Evolutionary conservation across 371 early-diverging fungal species (phyloP).

Genomic region (Zychaea mexicana): DNA sequence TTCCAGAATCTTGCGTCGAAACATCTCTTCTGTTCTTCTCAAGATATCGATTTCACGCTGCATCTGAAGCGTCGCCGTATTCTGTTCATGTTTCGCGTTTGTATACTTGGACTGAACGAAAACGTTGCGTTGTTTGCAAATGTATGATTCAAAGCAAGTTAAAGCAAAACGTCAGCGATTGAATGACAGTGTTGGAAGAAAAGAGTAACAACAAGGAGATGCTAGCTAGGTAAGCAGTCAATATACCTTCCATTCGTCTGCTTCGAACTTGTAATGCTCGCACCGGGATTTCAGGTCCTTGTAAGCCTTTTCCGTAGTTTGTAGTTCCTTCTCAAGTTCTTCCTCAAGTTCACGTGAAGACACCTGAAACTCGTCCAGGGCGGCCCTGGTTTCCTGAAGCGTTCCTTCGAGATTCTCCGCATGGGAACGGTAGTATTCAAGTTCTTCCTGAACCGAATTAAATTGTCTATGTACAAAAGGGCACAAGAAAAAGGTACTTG

Average conservation of each 20-base stretch:
- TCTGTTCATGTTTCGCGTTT: constrained; percentile 60
- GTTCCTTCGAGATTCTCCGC: constrained; percentile 51
- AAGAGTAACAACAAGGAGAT: too few relatives aligned
- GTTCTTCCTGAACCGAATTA: constrained; percentile 54
- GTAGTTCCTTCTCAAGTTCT: constrained; percentile 64
- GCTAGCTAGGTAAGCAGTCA: neutral
- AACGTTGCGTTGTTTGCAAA: neutral
- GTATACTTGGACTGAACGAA: constrained; percentile 40
- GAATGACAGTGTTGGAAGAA: too few relatives aligned
- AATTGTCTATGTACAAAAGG: constrained; percentile 45
- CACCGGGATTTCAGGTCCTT: constrained; percentile 64
- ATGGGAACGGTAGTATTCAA: constrained; percentile 57
- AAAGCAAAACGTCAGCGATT: too few relatives aligned
- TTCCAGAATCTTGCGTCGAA: constrained; percentile 73
- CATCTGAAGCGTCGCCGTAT: constrained; percentile 65
- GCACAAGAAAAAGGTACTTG: neutral
- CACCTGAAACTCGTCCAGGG: constrained; percentile 64
- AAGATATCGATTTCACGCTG: constrained; percentile 77
- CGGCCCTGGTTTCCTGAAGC: constrained; percentile 57
- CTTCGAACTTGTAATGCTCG: constrained; percentile 58
- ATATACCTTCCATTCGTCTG: constrained; percentile 78
- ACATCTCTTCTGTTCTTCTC: constrained; percentile 71
- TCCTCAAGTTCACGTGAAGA: constrained; percentile 68
- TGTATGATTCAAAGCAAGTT: too few relatives aligned
- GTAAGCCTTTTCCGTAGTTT: constrained; percentile 61